Evolutionary conservation across 2,329 filamentous ascomycete species (phyloP), one percentile per base, ranked within the genome.

Genomic region (Stromatinia cepivora): DNA sequence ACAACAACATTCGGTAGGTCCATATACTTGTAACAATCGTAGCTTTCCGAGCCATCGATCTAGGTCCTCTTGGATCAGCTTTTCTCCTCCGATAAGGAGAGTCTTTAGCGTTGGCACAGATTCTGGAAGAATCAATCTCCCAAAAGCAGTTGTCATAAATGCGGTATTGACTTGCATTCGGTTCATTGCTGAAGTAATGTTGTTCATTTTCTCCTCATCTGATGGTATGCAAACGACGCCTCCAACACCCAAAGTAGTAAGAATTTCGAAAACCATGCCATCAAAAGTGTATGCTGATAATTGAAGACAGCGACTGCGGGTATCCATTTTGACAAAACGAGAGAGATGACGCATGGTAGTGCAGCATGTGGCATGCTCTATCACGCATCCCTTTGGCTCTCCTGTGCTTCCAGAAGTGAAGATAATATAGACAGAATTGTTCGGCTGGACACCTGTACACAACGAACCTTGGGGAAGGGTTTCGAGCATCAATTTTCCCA

Each of bases 1-100:
- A 62, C 59, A 62, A 42, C 66, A 62, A 11, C 56, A 62, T 50
- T 69, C 67, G 2, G 56, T 69, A 10, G 93, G 93, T 0, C 93
- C 93, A 76, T 97, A 97, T 0, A 76, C 79, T 75, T 82, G 82
- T 63, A 81, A 70, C 48, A 82, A 74, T 10, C 79, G 76, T 70
- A 76, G 77, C 45, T 75, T 52, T 66, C 71, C 48, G 17, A 78
- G 77, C 81, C 81, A 82, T 5, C 73, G 78, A 9, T 76, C 74
- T 59, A 81, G 73, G 69, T 81, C 77, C 31, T 86, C 81, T 85
- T 85, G 56, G 84, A 83, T 15, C 89, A 95, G 54, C 94, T 85
- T 92, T 94, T 97, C 80, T 95, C 93, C 10, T 92, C 93, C 74
- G 94, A 97, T 0, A 92, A 97, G 48, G 94, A 82, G 1, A 95